These are phyloP conservation scores for Plasmopara viticola DNA, from an alignment of 352 stramenopile species.

Conservation along the genomic window DNA sequence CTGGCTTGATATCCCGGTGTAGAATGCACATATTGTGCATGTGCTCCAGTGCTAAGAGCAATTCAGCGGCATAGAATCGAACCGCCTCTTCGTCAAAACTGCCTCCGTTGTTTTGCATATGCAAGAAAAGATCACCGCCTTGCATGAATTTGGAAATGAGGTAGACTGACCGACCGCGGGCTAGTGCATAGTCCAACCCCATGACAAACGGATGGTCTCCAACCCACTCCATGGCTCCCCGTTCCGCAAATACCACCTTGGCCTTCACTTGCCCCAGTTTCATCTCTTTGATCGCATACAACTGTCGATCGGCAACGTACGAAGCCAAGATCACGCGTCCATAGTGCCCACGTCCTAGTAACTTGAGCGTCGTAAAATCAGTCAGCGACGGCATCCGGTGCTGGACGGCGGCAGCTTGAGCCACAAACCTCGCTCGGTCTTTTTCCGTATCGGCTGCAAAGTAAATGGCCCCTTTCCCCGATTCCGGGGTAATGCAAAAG, in stretches of 20 bases:
- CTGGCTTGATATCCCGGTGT: conserved; percentile 91
- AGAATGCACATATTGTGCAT: conserved; percentile 91
- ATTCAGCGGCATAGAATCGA: conserved; percentile 80
- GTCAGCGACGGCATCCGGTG: conserved; percentile 44
- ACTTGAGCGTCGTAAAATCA: conserved; percentile 78
- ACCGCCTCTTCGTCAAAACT: conserved; percentile 73
- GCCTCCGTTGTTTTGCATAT: conserved; percentile 84
- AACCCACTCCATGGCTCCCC: conserved; percentile 79
- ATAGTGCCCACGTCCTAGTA: conserved; percentile 81
- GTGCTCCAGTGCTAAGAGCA: conserved; percentile 78
- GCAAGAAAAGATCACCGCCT: conserved; percentile 92
- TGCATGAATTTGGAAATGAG: conserved; percentile 98
- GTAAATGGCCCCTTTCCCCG: conserved; percentile 53
- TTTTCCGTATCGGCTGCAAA: conserved; percentile 83
- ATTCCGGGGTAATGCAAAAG: conserved; percentile 66
- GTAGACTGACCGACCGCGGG: conserved; percentile 94
- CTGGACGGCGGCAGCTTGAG: conserved; percentile 49
- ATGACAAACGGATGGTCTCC: conserved; percentile 94
- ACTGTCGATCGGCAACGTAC: conserved; percentile 26
- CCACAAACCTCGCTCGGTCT: conserved; percentile 71
- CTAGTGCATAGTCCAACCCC: conserved; percentile 95
- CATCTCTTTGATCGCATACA: conserved; percentile 88
- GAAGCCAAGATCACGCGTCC: conserved; percentile 73
- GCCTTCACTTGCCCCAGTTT: conserved; percentile 83
- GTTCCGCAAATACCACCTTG: conserved; percentile 83